phyloP scores from a whole-genome alignment of 768 basidiomycete genomes.

The Tricholoma flavovirens region DNA sequence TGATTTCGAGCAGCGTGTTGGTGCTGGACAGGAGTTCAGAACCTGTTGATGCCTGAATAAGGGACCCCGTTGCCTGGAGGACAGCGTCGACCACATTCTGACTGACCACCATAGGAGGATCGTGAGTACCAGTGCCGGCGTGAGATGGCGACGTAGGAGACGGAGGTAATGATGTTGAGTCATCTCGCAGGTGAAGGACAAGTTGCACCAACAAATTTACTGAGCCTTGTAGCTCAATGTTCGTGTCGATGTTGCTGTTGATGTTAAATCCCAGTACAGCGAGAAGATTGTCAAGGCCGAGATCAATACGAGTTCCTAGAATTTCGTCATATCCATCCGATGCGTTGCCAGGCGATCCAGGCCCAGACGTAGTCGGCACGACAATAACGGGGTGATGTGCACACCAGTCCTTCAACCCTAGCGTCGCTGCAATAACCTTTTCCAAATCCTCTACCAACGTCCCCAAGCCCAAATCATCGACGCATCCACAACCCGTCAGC shows the following conservation, averaged over 20 bases:
- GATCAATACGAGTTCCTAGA: constrained; percentile 5
- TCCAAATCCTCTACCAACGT: constrained; percentile 7
- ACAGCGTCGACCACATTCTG: constrained; percentile 10
- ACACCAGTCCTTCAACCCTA: constrained; percentile 11
- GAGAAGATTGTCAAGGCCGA: constrained; percentile 10
- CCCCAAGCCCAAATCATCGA: constrained; percentile 6
- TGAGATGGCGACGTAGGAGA: neutral
- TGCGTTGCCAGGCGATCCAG: neutral
- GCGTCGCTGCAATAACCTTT: constrained; percentile 1
- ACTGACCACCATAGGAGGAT: neutral
- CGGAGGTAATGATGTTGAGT: constrained; percentile 11
- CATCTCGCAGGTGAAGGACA: constrained; percentile 5
- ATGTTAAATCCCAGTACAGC: constrained; percentile 6
- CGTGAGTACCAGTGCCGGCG: neutral
- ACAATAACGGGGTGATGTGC: constrained; percentile 5
- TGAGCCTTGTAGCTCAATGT: constrained; percentile 6
- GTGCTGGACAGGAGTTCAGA: constrained; percentile 7
- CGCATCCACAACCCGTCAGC: constrained; percentile 9
- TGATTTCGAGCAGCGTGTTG: constrained; percentile 7
- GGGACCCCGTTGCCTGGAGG: constrained; percentile 7
- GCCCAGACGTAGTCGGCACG: neutral
- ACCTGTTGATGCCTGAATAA: constrained; percentile 9
- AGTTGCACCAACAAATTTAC: constrained; percentile 7
- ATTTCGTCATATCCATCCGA: neutral
- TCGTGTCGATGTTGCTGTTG: constrained; percentile 1